Conservation (phyloP, 2,329 filamentous ascomycete genomes). For the Penicillium sp. region DNA sequence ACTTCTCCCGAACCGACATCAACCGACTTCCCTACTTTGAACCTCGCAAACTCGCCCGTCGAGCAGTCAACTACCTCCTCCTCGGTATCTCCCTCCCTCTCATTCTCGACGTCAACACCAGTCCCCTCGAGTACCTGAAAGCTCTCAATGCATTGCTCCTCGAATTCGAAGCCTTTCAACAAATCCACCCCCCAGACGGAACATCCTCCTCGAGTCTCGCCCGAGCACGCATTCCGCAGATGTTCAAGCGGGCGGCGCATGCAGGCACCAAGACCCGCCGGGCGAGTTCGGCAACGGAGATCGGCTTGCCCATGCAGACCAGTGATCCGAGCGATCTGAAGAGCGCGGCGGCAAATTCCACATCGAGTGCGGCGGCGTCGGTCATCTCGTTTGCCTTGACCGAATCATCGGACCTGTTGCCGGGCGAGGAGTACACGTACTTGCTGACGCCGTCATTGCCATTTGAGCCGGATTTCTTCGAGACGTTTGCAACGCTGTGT, state of each 20-base stretch:
- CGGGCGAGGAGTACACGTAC: constrained; percentile 81
- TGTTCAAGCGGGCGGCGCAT: constrained; percentile 65
- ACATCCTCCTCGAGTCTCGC: constrained; percentile 62
- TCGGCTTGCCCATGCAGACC: constrained; percentile 49
- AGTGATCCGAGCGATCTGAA: constrained; percentile 46
- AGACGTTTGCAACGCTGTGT: constrained; percentile 91
- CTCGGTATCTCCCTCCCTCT: constrained; percentile 86
- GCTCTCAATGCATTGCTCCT: constrained; percentile 76
- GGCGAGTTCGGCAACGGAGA: constrained; percentile 55
- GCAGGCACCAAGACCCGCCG: constrained; percentile 53
- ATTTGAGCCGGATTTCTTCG: constrained; percentile 95
- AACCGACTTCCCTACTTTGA: constrained; percentile 80
- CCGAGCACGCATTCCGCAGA: constrained; percentile 72
- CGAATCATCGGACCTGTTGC: constrained; percentile 57
- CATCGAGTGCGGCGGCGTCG: constrained; percentile 33
- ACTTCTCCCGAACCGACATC: constrained; percentile 79
- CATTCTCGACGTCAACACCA: constrained; percentile 76
- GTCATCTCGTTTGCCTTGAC: constrained; percentile 41
- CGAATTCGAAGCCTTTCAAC: constrained; percentile 92
- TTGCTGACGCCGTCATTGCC: constrained; percentile 86
- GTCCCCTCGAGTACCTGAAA: constrained; percentile 76
- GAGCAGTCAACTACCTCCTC: constrained; percentile 88
- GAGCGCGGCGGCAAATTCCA: constrained; percentile 36
- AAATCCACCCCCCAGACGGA: constrained; percentile 73
- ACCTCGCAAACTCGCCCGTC: constrained; percentile 72